Conservation (phyloP, 1,284 basidiomycete genomes). For the Termitomyces sp. region DNA sequence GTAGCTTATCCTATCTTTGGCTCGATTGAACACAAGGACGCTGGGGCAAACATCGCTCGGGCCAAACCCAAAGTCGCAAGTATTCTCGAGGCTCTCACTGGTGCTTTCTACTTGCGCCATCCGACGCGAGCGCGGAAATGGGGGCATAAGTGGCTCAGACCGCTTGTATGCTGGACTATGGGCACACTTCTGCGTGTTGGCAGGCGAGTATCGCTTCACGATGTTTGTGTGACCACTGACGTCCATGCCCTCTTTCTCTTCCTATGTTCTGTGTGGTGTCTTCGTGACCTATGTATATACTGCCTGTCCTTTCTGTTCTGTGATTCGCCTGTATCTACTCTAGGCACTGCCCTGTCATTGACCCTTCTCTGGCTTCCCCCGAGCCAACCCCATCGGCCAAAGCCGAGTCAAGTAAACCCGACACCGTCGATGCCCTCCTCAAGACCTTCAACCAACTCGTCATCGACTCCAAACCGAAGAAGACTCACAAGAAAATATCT, state of each 20-base stretch:
- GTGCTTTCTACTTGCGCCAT: conserved; percentile 22
- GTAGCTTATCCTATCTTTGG: neutral
- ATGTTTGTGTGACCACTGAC: neutral
- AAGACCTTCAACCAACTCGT: conserved; percentile 1
- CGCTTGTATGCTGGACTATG: conserved; percentile 8
- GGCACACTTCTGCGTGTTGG: neutral
- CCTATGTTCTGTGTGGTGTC: neutral
- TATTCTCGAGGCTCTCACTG: conserved; percentile 23
- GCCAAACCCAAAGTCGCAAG: conserved; percentile 18
- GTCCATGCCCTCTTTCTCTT: neutral
- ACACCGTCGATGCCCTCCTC: neutral
- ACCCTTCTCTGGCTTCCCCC: neutral
- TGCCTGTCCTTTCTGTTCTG: neutral
- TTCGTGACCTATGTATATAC: neutral
- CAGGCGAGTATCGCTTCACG: neutral
- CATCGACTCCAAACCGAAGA: neutral
- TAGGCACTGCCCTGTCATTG: conserved; percentile 3
- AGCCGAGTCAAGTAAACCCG: neutral
- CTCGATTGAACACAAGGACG: neutral
- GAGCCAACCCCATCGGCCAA: neutral
- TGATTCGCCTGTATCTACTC: no score
- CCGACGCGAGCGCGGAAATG: conserved; percentile 21
- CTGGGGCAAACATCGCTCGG: neutral
- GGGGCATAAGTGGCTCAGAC: conserved; percentile 20
- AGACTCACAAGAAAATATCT: neutral